Conservation (phyloP, 345 rosid genomes). For the Citrus cavaleriei region DNA sequence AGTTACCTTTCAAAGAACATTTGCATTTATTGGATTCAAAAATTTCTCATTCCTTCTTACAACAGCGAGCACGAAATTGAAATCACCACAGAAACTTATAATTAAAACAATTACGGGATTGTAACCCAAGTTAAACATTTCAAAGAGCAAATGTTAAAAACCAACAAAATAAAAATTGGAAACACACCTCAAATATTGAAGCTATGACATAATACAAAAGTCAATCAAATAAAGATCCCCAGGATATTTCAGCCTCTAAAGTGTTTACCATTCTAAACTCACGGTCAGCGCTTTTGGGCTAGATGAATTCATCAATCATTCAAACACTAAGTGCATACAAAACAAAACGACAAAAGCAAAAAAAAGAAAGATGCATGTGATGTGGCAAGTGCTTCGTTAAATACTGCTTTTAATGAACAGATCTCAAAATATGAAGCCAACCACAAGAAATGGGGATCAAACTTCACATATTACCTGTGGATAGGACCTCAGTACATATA, state of each 20-base stretch:
- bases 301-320: neutral
- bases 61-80: neutral
- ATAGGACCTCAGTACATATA: neutral
- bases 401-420: neutral
- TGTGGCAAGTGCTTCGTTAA: neutral
- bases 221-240: neutral
- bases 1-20: neutral
- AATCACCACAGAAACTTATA: neutral
- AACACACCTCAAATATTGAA: neutral
- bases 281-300: neutral
- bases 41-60: neutral
- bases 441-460: neutral
- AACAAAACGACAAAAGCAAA: neutral
- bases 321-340: neutral
- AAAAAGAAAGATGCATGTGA: neutral
- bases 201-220: neutral
- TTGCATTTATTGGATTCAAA: neutral
- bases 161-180: neutral
- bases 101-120: neutral
- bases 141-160: neutral
- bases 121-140: neutral
- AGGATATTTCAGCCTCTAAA: neutral
- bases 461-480: neutral
- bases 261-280: neutral
- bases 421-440: neutral